These are phyloP conservation scores for Lycium ferocissimum DNA, from an alignment of 257 asterid species.

Conservation along the genomic window DNA sequence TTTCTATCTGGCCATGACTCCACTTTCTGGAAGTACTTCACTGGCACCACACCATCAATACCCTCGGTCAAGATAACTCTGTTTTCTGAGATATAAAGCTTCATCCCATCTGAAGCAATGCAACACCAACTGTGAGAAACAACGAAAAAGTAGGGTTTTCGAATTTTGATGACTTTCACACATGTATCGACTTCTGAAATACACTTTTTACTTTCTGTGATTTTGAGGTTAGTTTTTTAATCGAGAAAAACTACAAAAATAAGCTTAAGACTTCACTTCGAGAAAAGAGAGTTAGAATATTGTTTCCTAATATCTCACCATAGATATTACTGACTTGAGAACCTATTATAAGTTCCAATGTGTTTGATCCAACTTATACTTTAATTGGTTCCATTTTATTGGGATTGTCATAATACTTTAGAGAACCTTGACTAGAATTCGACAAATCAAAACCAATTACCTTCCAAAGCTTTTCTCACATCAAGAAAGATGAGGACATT, in stretches of 20 bases:
- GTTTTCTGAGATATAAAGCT: conserved; percentile 86
- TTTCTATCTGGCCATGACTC: conserved; percentile 89
- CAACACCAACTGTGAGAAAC: conserved; percentile 5
- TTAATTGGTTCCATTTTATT: not conserved
- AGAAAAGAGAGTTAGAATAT: not conserved
- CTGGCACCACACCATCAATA: conserved; percentile 79
- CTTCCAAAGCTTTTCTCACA: conserved; percentile 85
- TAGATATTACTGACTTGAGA: not conserved
- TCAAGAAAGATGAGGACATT: conserved; percentile 77
- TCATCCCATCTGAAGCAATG: conserved; percentile 76
- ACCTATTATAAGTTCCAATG: conserved; percentile 7
- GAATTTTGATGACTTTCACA: not conserved
- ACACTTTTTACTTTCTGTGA: not conserved
- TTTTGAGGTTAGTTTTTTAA: not conserved
- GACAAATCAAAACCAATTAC: conserved; percentile 43
- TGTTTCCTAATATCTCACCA: not conserved
- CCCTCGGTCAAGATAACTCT: conserved; percentile 93
- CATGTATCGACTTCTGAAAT: not conserved
- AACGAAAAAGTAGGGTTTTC: not conserved
- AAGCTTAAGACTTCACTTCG: not conserved
- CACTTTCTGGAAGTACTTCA: conserved; percentile 72
- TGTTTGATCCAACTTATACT: not conserved
- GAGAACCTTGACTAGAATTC: not conserved
- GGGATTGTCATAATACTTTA: not conserved
- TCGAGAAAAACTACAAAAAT: not conserved